Evolutionary conservation across 1,284 basidiomycete species (phyloP), one percentile per base, ranked within the genome.

Genomic region (Coniophora puteana): DNA sequence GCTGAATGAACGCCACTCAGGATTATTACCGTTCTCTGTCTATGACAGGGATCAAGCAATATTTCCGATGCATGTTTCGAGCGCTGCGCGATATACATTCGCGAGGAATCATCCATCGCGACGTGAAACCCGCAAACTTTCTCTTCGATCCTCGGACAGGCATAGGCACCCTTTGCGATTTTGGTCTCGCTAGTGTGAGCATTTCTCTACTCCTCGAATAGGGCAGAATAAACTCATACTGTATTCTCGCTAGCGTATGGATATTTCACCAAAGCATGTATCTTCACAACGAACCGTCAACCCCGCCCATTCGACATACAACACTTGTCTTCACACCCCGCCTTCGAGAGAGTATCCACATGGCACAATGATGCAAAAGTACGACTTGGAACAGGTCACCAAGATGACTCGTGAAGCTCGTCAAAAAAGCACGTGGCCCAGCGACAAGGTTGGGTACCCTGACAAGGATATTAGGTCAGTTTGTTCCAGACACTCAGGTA

Each of bases 101-200:
- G n/a, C 74, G 90, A 36, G 81, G 78, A 6, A 88, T 99, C 55
- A 89, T 99, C 37, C 95, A 99, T 65, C 90, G 95, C 26, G 95
- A 99, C 63, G 91, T 99, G 55, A 99, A 99, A 60, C 96, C 95
- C 13, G 95, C 95, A 47, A 99, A 99, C 64, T 99, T 99, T 58
- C 75, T 99, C 24, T 99, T 90, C 62, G 91, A 99, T 62, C 85
- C 91, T 23, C 77, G 76, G 32, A 87, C 83, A 4, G 87, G 88
- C 2, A 70, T 83, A 5, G 95, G 96, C 8, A 90, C 89, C 0
- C 68, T 99, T 8, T 95, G 93, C 51, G 95, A 99, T 63, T 97
- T 98, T 64, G 95, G 95, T 17, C 74, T 99, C 3, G 93, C 93
- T 7, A 91, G 90, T 55, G 90, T 93, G 62, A 54, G 85, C 60